These are phyloP conservation scores for Blastocystis sp. DNA, from an alignment of 352 stramenopile genomes.

Conservation along the genomic window DNA sequence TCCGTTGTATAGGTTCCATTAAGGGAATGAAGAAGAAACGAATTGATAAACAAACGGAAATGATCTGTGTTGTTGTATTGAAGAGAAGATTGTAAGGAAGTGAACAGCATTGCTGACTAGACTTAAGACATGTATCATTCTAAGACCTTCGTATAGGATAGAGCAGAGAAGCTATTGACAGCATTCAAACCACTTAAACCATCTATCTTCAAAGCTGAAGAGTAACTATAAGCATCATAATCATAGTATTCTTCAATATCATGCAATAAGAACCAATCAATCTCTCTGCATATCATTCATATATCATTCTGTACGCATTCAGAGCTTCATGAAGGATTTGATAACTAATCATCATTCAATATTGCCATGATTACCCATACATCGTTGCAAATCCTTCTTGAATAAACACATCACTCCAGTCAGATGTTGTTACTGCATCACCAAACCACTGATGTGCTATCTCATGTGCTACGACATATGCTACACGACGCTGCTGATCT, in stretches of 20 bases:
- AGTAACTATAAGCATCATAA: constrained; percentile 7
- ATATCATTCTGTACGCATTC: not conserved
- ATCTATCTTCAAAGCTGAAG: not conserved
- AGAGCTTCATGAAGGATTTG: not conserved
- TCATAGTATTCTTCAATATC: constrained; percentile 5
- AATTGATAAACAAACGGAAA: not conserved
- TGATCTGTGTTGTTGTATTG: not conserved
- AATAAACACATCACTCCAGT: constrained; percentile 51
- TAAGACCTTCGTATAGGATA: constrained; percentile 29
- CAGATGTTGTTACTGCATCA: not conserved
- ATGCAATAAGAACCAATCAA: not conserved
- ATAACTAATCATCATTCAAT: not conserved
- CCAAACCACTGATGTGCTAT: constrained; percentile 57
- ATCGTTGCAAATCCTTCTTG: constrained; percentile 40
- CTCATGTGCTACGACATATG: constrained; percentile 40
- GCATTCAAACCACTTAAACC: not conserved
- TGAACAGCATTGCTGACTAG: constrained; percentile 35
- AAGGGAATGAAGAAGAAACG: not conserved
- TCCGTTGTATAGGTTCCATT: not conserved
- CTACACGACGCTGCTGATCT: not conserved
- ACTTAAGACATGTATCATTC: not conserved
- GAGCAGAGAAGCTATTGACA: constrained; percentile 36
- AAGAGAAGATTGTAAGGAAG: not conserved
- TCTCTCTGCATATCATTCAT: not conserved
- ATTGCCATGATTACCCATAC: not conserved